phyloP scores from a whole-genome alignment of 495 filamentous ascomycete genomes.

The Darksidea phi region DNA sequence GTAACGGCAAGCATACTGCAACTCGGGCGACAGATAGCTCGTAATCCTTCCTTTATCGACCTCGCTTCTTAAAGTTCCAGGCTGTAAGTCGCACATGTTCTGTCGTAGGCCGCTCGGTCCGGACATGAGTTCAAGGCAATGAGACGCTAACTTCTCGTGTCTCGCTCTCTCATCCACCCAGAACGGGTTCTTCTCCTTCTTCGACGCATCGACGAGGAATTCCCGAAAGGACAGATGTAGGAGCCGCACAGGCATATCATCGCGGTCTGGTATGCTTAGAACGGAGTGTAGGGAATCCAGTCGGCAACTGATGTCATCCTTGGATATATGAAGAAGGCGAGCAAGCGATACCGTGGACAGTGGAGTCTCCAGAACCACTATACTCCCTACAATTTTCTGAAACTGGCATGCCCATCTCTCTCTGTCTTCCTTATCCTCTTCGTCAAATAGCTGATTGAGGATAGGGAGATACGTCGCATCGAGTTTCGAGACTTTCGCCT shows the following conservation, averaged over 20 bases:
- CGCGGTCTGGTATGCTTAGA: slow-evolving; percentile 41
- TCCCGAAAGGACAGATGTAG: slow-evolving; percentile 55
- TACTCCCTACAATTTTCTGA: slow-evolving; percentile 39
- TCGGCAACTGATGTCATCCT: slow-evolving; percentile 21
- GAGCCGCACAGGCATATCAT: slow-evolving; percentile 40
- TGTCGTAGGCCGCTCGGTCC: slow-evolving; percentile 28
- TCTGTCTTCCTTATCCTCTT: slow-evolving; percentile 21
- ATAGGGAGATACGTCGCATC: slow-evolving; percentile 36
- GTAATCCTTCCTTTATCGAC: slow-evolving; percentile 48
- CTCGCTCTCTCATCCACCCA: slow-evolving; percentile 45
- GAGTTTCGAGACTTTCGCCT: slow-evolving; percentile 22
- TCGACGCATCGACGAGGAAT: slow-evolving; percentile 47
- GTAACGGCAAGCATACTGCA: too few species aligned
- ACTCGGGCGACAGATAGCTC: slow-evolving; percentile 44
- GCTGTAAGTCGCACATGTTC: slow-evolving; percentile 47
- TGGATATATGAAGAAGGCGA: slow-evolving; percentile 28
- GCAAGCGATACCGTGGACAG: slow-evolving; percentile 40
- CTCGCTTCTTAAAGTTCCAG: slow-evolving; percentile 33
- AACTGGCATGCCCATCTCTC: slow-evolving; percentile 32
- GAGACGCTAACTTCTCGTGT: slow-evolving; percentile 41
- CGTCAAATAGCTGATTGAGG: slow-evolving; percentile 29
- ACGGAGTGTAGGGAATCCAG: slow-evolving; percentile 43
- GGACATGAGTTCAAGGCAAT: slow-evolving; percentile 43
- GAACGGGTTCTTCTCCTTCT: slow-evolving; percentile 36
- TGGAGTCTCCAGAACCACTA: slow-evolving; percentile 38